phyloP scores from a whole-genome alignment of 495 filamentous ascomycete species.

The Chaetomidium leptoderma region DNA sequence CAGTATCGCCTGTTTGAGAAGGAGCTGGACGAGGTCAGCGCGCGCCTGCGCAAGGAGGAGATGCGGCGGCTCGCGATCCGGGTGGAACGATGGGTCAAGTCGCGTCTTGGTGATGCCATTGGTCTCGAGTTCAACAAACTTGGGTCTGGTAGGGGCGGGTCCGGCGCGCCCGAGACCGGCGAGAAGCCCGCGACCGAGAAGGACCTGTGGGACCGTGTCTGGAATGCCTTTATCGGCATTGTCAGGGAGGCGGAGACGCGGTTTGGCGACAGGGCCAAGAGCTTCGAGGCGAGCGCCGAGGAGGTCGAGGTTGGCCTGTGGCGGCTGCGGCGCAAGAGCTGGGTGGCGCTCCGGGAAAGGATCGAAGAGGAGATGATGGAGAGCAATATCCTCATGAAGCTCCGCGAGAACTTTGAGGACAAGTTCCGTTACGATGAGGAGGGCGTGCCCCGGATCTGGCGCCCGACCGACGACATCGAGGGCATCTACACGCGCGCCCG shows the following conservation, averaged over 20 bases:
- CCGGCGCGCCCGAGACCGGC: constrained; percentile 71
- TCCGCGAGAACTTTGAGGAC: constrained; percentile 97
- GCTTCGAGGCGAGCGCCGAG: constrained; percentile 86
- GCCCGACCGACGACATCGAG: constrained; percentile 95
- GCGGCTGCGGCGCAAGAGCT: constrained; percentile 86
- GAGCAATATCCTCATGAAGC: constrained; percentile 89
- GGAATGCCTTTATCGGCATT: constrained; percentile 79
- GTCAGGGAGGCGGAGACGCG: constrained; percentile 78
- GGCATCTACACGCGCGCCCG: constrained; percentile 85
- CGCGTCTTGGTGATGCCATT: constrained; percentile 78
- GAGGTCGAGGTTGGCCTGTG: constrained; percentile 93
- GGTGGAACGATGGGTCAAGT: constrained; percentile 88
- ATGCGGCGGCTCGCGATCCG: constrained; percentile 88
- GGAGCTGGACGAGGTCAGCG: constrained; percentile 82
- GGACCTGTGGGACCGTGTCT: constrained; percentile 93
- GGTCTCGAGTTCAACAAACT: constrained; percentile 93
- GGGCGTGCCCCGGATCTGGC: constrained; percentile 94
- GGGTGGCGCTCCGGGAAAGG: constrained; percentile 82
- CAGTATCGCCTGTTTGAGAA: constrained; percentile 59
- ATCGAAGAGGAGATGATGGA: constrained; percentile 98
- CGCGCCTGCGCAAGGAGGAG: constrained; percentile 80
- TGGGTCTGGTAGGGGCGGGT: constrained; percentile 76
- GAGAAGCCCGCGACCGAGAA: constrained; percentile 69
- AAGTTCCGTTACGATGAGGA: constrained; percentile 97
- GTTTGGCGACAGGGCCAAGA: constrained; percentile 81